Conservation (phyloP, 1,139 yeast genomes). For the Kurtzmaniella quercitrusa region DNA sequence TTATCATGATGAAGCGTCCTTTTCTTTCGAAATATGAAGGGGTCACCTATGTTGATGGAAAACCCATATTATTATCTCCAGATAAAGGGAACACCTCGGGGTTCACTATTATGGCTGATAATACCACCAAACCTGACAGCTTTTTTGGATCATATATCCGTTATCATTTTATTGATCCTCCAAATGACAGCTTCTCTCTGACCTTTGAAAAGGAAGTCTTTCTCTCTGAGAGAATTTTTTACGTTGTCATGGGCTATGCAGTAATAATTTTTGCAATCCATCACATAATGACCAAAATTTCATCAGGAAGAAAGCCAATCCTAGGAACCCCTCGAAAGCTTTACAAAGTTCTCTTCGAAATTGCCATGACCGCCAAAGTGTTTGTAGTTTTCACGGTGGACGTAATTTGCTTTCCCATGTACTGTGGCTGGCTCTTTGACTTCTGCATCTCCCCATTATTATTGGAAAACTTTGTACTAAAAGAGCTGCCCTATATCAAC, state of each 20-base stretch:
- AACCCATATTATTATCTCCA: not conserved
- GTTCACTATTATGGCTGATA: not conserved
- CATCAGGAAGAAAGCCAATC: slow-evolving; percentile 38
- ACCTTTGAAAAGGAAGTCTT: not conserved
- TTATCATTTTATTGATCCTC: not conserved
- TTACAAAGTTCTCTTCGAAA: slow-evolving; percentile 51
- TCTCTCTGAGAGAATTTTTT: not conserved
- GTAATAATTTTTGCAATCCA: slow-evolving; percentile 25
- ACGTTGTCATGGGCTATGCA: slow-evolving; percentile 34
- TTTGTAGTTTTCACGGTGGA: slow-evolving; percentile 74
- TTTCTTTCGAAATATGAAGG: not conserved
- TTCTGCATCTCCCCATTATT: slow-evolving; percentile 60
- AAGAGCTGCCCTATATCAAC: slow-evolving; percentile 10
- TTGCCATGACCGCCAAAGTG: slow-evolving; percentile 62
- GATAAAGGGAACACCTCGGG: no score
- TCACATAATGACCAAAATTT: slow-evolving; percentile 31
- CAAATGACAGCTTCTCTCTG: not conserved
- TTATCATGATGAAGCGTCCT: slow-evolving; percentile 10
- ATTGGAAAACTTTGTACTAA: slow-evolving; percentile 10
- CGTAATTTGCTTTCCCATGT: slow-evolving; percentile 75
- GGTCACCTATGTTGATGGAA: not conserved
- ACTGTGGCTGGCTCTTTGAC: slow-evolving; percentile 78
- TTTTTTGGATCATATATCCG: not conserved
- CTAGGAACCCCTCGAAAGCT: slow-evolving; percentile 45
- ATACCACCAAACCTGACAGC: not conserved